Conservation (phyloP, 2,329 filamentous ascomycete species). For the Thelonectria olida region DNA sequence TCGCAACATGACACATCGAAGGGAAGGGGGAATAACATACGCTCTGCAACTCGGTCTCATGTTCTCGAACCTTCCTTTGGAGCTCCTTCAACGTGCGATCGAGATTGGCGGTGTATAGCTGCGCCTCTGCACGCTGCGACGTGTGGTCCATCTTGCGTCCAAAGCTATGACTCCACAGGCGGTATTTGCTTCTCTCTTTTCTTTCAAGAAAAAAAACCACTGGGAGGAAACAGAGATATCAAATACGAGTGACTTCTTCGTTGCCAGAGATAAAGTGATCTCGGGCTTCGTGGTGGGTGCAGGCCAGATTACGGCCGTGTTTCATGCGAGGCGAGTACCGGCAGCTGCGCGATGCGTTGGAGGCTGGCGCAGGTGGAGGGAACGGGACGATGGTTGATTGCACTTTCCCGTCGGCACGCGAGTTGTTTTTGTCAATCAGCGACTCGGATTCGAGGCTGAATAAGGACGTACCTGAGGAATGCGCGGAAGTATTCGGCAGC, state of each 20-base stretch:
- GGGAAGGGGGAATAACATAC: slow-evolving; percentile 41
- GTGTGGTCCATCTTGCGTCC: slow-evolving; percentile 41
- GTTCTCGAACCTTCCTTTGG: slow-evolving; percentile 64
- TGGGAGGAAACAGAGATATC: not conserved
- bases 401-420: not conserved
- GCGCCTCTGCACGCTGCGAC: slow-evolving; percentile 37
- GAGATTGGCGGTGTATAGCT: slow-evolving; percentile 58
- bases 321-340: slow-evolving; percentile 13
- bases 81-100: slow-evolving; percentile 75
- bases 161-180: slow-evolving; percentile 13
- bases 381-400: not conserved
- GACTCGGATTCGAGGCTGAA: not conserved
- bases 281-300: not conserved
- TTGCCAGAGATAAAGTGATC: slow-evolving; percentile 10
- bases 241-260: slow-evolving; percentile 1
- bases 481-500: slow-evolving; percentile 11
- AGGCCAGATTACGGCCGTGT: not conserved
- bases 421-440: not conserved
- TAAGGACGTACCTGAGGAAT: not conserved
- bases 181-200: slow-evolving; percentile 6
- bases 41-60: slow-evolving; percentile 59
- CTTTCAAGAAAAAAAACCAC: not conserved
- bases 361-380: not conserved
- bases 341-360: slow-evolving; percentile 19
- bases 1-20: no score